phyloP scores from a whole-genome alignment of 1,284 basidiomycete genomes.

The Papiliotrema flavescens region DNA sequence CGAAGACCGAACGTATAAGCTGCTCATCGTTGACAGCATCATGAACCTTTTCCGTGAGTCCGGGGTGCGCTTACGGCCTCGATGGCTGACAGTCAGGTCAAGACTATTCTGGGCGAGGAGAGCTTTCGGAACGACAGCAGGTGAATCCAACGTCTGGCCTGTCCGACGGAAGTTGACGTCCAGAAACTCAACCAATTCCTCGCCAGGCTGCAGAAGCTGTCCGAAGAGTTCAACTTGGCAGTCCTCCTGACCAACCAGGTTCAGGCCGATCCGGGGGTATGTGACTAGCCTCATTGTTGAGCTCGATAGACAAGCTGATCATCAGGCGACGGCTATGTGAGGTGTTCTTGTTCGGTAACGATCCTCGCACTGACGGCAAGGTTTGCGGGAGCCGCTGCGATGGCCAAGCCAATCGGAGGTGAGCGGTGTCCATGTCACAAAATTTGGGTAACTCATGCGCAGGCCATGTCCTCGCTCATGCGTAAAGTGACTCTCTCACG shows the following conservation, averaged over 20 bases:
- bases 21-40: slow-evolving; percentile 69
- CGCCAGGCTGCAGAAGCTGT: slow-evolving; percentile 80
- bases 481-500: slow-evolving; percentile 23
- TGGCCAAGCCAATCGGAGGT: slow-evolving; percentile 82
- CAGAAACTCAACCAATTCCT: slow-evolving; percentile 68
- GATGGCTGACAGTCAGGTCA: slow-evolving; percentile 50
- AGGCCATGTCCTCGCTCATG: slow-evolving; percentile 49
- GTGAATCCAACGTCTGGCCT: slow-evolving; percentile 13
- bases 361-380: slow-evolving; percentile 8
- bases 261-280: slow-evolving; percentile 77
- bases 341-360: slow-evolving; percentile 3
- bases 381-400: slow-evolving; percentile 77
- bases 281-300: slow-evolving; percentile 1
- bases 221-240: slow-evolving; percentile 79
- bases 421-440: slow-evolving; percentile 11
- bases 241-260: slow-evolving; percentile 87
- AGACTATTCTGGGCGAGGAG: slow-evolving; percentile 86
- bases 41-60: slow-evolving; percentile 80
- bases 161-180: neutral
- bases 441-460: neutral
- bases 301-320: slow-evolving; percentile 5
- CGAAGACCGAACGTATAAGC: slow-evolving; percentile 48
- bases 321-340: slow-evolving; percentile 67
- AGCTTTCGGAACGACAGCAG: slow-evolving; percentile 87
- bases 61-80: slow-evolving; percentile 2